These are phyloP conservation scores for Croton setiger DNA, from an alignment of 441 rosid genomes.

Conservation along the genomic window DNA sequence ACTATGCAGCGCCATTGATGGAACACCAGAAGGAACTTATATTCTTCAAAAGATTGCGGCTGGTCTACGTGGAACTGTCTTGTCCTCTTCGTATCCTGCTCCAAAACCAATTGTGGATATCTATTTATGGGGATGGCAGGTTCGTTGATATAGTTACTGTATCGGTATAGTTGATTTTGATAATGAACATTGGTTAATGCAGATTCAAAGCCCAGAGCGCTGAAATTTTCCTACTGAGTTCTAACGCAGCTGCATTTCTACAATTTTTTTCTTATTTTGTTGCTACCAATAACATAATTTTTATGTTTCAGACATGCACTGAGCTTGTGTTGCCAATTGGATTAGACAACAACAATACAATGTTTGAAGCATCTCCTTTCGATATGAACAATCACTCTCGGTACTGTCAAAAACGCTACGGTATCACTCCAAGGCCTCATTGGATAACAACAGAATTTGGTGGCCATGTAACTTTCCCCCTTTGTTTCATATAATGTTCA, in stretches of 20 bases:
- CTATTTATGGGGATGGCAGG: neutral
- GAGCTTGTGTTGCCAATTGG: slow-evolving; percentile 66
- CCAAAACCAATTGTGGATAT: neutral
- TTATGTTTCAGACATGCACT: slow-evolving; percentile 43
- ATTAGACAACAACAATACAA: neutral
- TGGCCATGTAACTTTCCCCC: neutral
- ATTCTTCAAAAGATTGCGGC: neutral
- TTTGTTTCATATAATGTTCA: neutral
- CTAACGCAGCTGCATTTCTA: too few species aligned
- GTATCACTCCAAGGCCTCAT: slow-evolving; percentile 58
- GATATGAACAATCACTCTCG: slow-evolving; percentile 20
- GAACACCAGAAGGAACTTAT: neutral
- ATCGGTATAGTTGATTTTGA: neutral
- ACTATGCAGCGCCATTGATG: neutral
- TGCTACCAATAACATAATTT: neutral
- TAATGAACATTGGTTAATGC: too few species aligned
- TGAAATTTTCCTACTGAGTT: too few species aligned
- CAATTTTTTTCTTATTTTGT: too few species aligned
- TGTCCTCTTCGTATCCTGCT: neutral
- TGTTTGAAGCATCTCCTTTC: slow-evolving; percentile 38
- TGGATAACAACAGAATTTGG: slow-evolving; percentile 37
- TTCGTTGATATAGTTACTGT: neutral
- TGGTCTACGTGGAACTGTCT: neutral
- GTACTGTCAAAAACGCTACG: neutral
- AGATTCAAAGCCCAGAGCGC: too few species aligned